Evolutionary conservation across 805 yeast species (phyloP).

Genomic region (Starmerella riodocensis): DNA sequence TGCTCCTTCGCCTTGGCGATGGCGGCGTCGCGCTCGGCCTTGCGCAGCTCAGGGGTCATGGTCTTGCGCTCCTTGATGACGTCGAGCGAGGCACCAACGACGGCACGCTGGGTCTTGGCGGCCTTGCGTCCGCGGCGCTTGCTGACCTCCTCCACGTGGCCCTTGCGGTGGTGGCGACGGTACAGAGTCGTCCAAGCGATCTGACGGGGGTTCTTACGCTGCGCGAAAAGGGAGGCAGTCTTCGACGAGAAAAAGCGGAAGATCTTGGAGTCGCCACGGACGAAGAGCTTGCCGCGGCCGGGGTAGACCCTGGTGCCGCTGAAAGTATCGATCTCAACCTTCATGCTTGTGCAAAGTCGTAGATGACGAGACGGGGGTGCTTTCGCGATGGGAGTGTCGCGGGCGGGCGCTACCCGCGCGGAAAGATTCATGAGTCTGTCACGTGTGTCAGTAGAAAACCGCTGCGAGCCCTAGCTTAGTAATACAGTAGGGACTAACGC

Average conservation of each 20-base stretch:
- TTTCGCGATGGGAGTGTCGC: constrained; percentile 1
- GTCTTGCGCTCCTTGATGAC: constrained; percentile 96
- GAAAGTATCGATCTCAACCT: constrained; percentile 99
- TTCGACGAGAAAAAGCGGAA: constrained; percentile 99
- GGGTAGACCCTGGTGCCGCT: constrained; percentile 99
- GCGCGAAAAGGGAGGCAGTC: constrained; percentile 95
- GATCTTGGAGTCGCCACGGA: constrained; percentile 99
- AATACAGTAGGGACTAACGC: too few species aligned
- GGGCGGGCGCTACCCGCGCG: not conserved
- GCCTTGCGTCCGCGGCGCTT: constrained; percentile 96
- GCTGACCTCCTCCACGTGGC: constrained; percentile 95
- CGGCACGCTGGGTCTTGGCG: constrained; percentile 97
- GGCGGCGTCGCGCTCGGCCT: constrained; percentile 92
- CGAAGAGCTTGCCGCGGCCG: constrained; percentile 98
- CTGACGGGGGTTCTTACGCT: constrained; percentile 99
- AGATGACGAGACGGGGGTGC: not conserved
- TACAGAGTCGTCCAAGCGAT: constrained; percentile 97
- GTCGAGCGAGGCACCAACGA: constrained; percentile 98
- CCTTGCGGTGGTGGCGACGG: constrained; percentile 99
- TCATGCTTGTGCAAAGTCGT: constrained; percentile 42
- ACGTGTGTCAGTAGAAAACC: not conserved
- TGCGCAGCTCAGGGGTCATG: constrained; percentile 92
- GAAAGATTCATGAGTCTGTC: constrained; percentile 4
- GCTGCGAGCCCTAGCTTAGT: constrained; percentile 1
- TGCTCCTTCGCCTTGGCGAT: constrained; percentile 38